These are phyloP conservation scores for Camelina neglecta DNA, from an alignment of 345 rosid species.

Conservation along the genomic window DNA sequence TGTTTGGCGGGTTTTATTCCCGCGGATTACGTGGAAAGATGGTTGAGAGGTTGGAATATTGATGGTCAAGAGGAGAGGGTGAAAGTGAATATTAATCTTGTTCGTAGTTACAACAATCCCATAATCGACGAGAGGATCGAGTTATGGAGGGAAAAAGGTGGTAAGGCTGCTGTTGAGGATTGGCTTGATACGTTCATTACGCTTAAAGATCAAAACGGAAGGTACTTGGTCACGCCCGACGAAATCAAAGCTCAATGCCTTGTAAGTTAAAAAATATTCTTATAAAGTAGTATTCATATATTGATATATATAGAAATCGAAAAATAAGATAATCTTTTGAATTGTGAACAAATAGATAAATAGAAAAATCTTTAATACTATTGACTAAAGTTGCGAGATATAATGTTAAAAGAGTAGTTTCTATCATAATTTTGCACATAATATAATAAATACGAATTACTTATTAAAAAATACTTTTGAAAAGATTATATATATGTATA, in stretches of 20 bases:
- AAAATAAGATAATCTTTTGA: neutral
- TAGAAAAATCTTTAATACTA: neutral
- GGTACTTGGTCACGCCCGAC: constrained; percentile 34
- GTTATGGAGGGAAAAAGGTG: constrained; percentile 40
- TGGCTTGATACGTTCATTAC: constrained; percentile 44
- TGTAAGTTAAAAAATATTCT: constrained; percentile 10
- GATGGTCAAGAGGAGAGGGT: constrained; percentile 50
- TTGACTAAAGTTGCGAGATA: neutral
- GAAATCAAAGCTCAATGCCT: constrained; percentile 45
- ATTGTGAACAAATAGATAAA: neutral
- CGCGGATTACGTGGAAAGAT: constrained; percentile 27
- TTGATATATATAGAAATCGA: no score
- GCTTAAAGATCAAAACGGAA: constrained; percentile 37
- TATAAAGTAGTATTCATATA: neutral
- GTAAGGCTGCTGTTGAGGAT: constrained; percentile 41
- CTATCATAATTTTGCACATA: neutral
- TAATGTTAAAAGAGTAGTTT: no score
- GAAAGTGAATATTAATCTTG: neutral
- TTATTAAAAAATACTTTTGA: no score
- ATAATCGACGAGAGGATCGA: constrained; percentile 44
- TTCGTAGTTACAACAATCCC: constrained; percentile 49
- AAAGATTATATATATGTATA: no score
- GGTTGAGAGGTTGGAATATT: constrained; percentile 41
- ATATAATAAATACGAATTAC: no score
- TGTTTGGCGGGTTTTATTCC: constrained; percentile 27